Evolutionary conservation across 495 filamentous ascomycete genomes (phyloP).

Genomic region (Aspergillus sclerotiicarbonarius): DNA sequence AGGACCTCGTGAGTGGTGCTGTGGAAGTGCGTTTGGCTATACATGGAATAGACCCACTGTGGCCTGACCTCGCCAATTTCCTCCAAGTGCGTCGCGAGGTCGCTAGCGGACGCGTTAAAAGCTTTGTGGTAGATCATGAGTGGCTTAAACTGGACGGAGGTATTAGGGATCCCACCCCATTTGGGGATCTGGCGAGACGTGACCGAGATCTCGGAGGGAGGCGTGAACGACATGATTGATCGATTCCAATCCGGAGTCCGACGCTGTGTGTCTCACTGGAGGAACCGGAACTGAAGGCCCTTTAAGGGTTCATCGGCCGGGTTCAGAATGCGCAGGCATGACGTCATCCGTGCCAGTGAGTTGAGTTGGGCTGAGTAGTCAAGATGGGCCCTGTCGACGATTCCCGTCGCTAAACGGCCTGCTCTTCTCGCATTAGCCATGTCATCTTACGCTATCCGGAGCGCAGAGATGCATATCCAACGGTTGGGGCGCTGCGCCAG

Average conservation of each 20-base stretch:
- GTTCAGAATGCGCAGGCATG: not conserved
- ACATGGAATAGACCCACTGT: conserved; percentile 71
- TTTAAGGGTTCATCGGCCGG: not conserved
- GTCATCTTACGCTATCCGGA: no score
- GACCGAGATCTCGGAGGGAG: conserved; percentile 49
- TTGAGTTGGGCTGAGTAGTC: not conserved
- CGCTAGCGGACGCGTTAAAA: conserved; percentile 45
- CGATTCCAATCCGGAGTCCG: not conserved
- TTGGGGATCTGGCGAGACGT: conserved; percentile 58
- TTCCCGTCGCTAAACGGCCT: no score
- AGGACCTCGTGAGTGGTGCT: conserved; percentile 66
- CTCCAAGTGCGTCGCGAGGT: conserved; percentile 54
- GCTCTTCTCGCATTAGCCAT: not conserved
- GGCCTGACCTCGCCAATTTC: conserved; percentile 53
- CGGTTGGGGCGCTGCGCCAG: no score
- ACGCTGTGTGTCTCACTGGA: not conserved
- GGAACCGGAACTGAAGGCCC: not conserved
- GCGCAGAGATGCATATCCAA: no score
- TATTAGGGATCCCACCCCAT: conserved; percentile 60
- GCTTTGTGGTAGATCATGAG: conserved; percentile 60
- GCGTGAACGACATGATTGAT: conserved; percentile 36
- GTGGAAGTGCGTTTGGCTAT: conserved; percentile 62
- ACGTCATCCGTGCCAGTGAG: not conserved
- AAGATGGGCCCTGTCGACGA: no score
- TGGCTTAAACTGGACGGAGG: conserved; percentile 60